phyloP scores from a whole-genome alignment of 208 protist species.

The Leishmania tarentolae region DNA sequence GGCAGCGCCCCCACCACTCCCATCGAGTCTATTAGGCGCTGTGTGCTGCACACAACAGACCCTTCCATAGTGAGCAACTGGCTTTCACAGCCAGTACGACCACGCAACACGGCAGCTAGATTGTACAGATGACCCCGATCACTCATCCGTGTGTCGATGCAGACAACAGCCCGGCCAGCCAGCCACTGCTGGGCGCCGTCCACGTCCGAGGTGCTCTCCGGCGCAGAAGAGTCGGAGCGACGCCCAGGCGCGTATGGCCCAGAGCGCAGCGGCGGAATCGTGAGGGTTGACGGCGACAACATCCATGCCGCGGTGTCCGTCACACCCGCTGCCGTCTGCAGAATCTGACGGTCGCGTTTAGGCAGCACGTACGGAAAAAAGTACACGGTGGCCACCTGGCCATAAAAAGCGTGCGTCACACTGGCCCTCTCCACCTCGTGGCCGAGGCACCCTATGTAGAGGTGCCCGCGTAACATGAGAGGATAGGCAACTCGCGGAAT shows the following conservation, averaged over 20 bases:
- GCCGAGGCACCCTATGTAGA: slow-evolving; percentile 59
- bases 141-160: slow-evolving; percentile 78
- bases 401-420: slow-evolving; percentile 51
- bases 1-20: slow-evolving; percentile 70
- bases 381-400: slow-evolving; percentile 69
- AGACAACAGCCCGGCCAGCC: slow-evolving; percentile 51
- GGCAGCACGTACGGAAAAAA: slow-evolving; percentile 58
- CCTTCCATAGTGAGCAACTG: slow-evolving; percentile 74
- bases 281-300: slow-evolving; percentile 4
- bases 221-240: not conserved
- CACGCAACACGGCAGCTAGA: slow-evolving; percentile 65
- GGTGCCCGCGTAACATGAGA: slow-evolving; percentile 42
- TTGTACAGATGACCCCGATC: slow-evolving; percentile 82
- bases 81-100: slow-evolving; percentile 40
- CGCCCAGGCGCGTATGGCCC: not conserved
- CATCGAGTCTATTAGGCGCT: slow-evolving; percentile 73
- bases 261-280: slow-evolving; percentile 5
- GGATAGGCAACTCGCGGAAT: slow-evolving; percentile 54
- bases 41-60: slow-evolving; percentile 65
- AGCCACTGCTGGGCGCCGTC: slow-evolving; percentile 39
- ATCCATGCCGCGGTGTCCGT: slow-evolving; percentile 12
- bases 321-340: slow-evolving; percentile 11
- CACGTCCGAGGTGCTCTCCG: slow-evolving; percentile 2
- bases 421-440: slow-evolving; percentile 61
- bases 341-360: slow-evolving; percentile 31